phyloP scores from a whole-genome alignment of 768 basidiomycete genomes.

The Lentinus tigrinus region DNA sequence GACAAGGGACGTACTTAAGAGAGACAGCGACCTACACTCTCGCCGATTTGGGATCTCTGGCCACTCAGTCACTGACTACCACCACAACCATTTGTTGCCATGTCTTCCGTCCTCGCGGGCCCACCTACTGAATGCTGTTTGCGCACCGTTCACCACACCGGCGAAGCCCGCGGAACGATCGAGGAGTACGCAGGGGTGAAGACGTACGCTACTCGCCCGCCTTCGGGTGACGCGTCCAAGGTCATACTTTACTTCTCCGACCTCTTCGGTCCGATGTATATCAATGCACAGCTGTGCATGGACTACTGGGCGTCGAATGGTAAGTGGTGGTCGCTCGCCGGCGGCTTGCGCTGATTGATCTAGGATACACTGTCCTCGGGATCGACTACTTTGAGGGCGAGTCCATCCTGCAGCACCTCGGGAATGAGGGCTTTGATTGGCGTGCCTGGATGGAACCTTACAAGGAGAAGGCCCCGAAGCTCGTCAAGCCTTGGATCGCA shows the following conservation, averaged over 20 bases:
- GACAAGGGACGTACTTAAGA: no score
- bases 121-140: constrained; percentile 48
- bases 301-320: constrained; percentile 65
- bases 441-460: constrained; percentile 42
- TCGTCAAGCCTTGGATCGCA: constrained; percentile 50
- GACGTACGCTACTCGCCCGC: constrained; percentile 55
- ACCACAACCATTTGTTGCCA: no score
- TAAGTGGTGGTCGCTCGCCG: constrained; percentile 21
- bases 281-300: constrained; percentile 59
- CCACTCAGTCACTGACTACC: no score
- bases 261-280: constrained; percentile 56
- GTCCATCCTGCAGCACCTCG: constrained; percentile 40
- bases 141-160: constrained; percentile 49
- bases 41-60: no score
- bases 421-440: constrained; percentile 38
- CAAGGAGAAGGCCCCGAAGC: constrained; percentile 35
- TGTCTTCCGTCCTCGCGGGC: constrained; percentile 4
- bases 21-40: no score
- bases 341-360: neutral
- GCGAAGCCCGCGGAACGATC: constrained; percentile 43
- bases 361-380: constrained; percentile 61
- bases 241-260: constrained; percentile 60
- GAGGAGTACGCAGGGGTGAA: constrained; percentile 40
- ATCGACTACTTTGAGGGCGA: constrained; percentile 68
- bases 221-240: constrained; percentile 29